Evolutionary conservation across 2,329 filamentous ascomycete species (phyloP), one percentile per base, ranked within the genome.

Genomic region (Chaetomium sp.): DNA sequence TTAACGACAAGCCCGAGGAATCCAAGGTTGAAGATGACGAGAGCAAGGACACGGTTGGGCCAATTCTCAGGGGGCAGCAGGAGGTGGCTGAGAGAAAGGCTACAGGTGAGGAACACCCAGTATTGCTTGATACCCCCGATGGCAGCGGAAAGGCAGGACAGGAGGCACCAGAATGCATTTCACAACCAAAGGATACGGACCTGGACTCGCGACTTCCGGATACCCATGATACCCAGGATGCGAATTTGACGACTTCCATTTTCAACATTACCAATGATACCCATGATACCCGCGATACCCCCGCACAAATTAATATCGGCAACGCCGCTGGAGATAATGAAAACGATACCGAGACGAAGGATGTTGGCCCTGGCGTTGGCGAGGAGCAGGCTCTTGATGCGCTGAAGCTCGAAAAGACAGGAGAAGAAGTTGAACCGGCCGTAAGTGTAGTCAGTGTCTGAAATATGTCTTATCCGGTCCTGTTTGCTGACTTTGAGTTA

Each of bases 11-110:
- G n/a, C 49, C 51, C 44, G 53, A 59, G 45, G 53, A 57, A 32
- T 7, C 44, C 35, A 43, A 47, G 40, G 51, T 14, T 34, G 57
- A 61, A 45, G 54, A 55, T 9, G 62, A 62, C 4, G 61, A 64
- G 57, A 60, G 75, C 71, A 10, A 77, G 74, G 4, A 64, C 49
- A 63, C 44, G 37, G 59, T 63, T 58, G 62, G 57, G 50, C 61
- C 58, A 14, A 61, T 62, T 38, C 58, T 58, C 42, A 53, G 60
- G 46, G 59, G 19, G 19, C 19, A 64, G 12, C 56, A 61, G 38
- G 59, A 59, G 55, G 45, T 49, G 43, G 58, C 58, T 38, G 63
- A 61, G 53, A 62, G 61, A 33, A 53, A 56, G 52, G 63, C 57
- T 59, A 61, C 58, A 68, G 67, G 67, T 68, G 67, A 68, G 67